Base-by-base conservation (phyloP, 805 yeast genomes). In the Metschnikowia arizonensis region DNA sequence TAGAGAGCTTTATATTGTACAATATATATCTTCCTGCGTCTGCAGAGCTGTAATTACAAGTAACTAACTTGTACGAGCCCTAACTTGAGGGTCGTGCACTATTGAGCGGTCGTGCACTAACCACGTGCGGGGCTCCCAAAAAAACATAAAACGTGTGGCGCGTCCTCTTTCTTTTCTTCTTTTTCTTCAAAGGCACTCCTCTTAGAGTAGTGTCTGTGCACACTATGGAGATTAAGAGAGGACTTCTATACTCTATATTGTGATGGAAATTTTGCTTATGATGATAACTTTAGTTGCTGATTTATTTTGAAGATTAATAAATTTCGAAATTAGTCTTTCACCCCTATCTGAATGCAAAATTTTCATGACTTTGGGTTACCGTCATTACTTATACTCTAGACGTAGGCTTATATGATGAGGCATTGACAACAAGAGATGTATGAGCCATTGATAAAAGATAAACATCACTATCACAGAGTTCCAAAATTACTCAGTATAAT, bases 341-440 rank as follows among this genome's bases (percentile, higher is more conserved):
- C 58, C 58, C 58, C 58, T 55, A 55, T 55, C 58, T 55, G 58
- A 55, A 50, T 17, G 54, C 53, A 47, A 40, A 33, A 46, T 39
- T 33, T 26, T 18, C 37, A 24, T 33, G 36, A 12, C 50, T 39
- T 40, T 33, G 30, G 33, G 32, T 19, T 17, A n/a, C 17, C 10
- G 17, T 30, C 18, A 9, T 15, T 11, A 9, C 15, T 28, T n/a
- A 28, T 8, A 26, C n/a, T 10, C n/a, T 12, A 12, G 11, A 26
- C 3, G n/a, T n/a, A 26, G 25, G 12, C 2, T 4, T 5, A 31
- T 30, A 46, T n/a, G n/a, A n/a, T n/a, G n/a, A n/a, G n/a, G n/a
- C n/a, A n/a, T n/a, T n/a, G n/a, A n/a, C n/a, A n/a, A n/a, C n/a
- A n/a, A n/a, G n/a, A n/a, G n/a, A n/a, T n/a, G n/a, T n/a, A n/a